Evolutionary conservation across 176 grass and related monocot species (phyloP).

Genomic region (Eragrostis nindensis): DNA sequence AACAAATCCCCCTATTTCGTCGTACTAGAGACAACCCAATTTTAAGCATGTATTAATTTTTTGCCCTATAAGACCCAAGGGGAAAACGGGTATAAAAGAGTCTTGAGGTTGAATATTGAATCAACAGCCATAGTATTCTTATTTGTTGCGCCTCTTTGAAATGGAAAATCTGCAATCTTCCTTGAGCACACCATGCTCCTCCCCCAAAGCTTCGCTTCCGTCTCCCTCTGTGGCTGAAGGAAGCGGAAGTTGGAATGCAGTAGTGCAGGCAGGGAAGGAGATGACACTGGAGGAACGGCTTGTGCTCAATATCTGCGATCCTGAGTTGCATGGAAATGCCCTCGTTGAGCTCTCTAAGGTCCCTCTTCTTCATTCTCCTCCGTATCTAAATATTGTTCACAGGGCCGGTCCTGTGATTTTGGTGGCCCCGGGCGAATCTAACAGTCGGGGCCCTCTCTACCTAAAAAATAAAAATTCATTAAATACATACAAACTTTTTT

Average conservation of each 20-base stretch:
- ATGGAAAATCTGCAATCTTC: conserved; percentile 49
- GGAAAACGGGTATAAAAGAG: not conserved
- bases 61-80: not conserved
- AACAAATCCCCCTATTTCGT: not conserved
- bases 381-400: not conserved
- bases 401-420: too few relatives aligned
- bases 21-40: not conserved
- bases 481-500: too few relatives aligned
- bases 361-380: not conserved
- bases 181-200: conserved; percentile 37
- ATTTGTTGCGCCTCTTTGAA: not conserved
- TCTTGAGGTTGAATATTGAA: conserved; percentile 6
- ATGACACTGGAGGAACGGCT: conserved; percentile 58
- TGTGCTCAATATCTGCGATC: conserved; percentile 53
- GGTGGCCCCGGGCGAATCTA: too few relatives aligned
- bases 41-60: conserved; percentile 1
- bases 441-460: too few relatives aligned
- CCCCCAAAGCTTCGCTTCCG: conserved; percentile 12
- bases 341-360: conserved; percentile 79
- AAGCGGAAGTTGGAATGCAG: not conserved
- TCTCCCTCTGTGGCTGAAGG: not conserved
- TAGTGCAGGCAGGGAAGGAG: conserved; percentile 26
- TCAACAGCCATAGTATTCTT: not conserved
- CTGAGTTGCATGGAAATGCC: conserved; percentile 67
- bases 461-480: too few relatives aligned